Evolutionary conservation across 2,329 filamentous ascomycete genomes (phyloP), one percentile per base, ranked within the genome.

Genomic region (Blastomyces parvus): DNA sequence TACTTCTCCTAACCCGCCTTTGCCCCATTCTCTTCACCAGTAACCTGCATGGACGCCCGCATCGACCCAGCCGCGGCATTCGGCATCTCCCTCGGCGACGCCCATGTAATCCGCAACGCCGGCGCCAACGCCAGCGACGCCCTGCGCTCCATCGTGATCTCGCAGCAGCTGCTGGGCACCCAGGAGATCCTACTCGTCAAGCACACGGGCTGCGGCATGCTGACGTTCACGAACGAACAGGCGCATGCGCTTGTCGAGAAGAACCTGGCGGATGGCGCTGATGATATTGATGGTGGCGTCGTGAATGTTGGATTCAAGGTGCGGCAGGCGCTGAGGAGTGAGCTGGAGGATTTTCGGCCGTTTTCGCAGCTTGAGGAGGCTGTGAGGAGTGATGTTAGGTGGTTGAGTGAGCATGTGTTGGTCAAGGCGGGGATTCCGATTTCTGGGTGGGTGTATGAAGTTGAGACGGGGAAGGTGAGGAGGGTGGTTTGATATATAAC

Each of bases 31-130:
- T 33, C 14, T 53, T 17, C 69, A n/a, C 66, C 69, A 83, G 82
- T 93, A 55, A 89, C 88, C 0, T 94, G 90, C 76, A 94, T 94
- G 89, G 89, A 94, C 70, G 88, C 90, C 5, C 85, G 89, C 14
- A 80, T 81, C 73, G 82, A 93, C 69, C 85, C 89, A 0, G 82
- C 84, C 2, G 78, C 82, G 14, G 87, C 87, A 1, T 87, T 91
- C 62, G 87, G 86, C 9, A 87, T 92, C 63, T 77, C 82, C 25
- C 82, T 90, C 22, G 89, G 90, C 50, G 88, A 91, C 67, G 90
- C 89, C 0, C 89, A 94, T 74, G 84, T 91, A 40, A 87, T 91
- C 64, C 85, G 89, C 64, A 92, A 91, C 69, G 88, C 86, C 11
- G 87, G 87, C 2, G 88, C 80, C 0, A 85, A 82, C 19, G 86